phyloP scores from a whole-genome alignment of 1,284 basidiomycete species.

The Cutaneotrichosporon curvatum region DNA sequence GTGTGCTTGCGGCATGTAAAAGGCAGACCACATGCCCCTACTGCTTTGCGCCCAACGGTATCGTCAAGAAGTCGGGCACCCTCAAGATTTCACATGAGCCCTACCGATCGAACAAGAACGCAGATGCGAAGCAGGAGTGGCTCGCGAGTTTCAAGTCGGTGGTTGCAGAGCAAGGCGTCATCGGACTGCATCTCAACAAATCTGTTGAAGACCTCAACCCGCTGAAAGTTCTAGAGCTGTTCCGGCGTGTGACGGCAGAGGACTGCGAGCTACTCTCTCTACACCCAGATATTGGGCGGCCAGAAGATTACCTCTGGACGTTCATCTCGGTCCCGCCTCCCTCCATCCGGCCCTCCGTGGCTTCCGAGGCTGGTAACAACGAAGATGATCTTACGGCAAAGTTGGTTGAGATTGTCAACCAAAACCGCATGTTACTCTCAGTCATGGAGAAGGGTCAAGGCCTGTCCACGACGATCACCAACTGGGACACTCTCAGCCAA shows the following conservation, averaged over 20 bases:
- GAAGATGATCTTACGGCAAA: constrained; percentile 99
- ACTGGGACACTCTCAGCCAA: constrained; percentile 93
- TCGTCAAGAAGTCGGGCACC: constrained; percentile 92
- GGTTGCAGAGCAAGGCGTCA: constrained; percentile 77
- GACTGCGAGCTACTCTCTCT: constrained; percentile 93
- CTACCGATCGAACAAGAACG: constrained; percentile 90
- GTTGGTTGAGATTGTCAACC: constrained; percentile 93
- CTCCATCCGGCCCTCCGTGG: constrained; percentile 93
- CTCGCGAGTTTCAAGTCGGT: constrained; percentile 76
- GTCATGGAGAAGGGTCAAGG: constrained; percentile 81
- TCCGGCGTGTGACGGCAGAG: constrained; percentile 88
- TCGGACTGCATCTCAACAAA: constrained; percentile 78
- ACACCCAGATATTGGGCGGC: constrained; percentile 79
- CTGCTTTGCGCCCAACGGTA: constrained; percentile 87
- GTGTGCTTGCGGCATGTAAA: constrained; percentile 80
- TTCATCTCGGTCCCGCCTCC: constrained; percentile 98
- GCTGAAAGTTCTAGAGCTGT: constrained; percentile 85
- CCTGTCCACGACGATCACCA: constrained; percentile 86
- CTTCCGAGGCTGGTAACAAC: constrained; percentile 88
- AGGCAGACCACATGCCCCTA: constrained; percentile 90
- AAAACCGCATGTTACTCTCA: constrained; percentile 86
- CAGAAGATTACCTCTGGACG: constrained; percentile 98
- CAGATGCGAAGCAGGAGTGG: constrained; percentile 81
- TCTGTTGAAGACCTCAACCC: constrained; percentile 93
- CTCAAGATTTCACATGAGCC: constrained; percentile 98